phyloP scores from a whole-genome alignment of 306 rosid species.

The Trifolium pratense region DNA sequence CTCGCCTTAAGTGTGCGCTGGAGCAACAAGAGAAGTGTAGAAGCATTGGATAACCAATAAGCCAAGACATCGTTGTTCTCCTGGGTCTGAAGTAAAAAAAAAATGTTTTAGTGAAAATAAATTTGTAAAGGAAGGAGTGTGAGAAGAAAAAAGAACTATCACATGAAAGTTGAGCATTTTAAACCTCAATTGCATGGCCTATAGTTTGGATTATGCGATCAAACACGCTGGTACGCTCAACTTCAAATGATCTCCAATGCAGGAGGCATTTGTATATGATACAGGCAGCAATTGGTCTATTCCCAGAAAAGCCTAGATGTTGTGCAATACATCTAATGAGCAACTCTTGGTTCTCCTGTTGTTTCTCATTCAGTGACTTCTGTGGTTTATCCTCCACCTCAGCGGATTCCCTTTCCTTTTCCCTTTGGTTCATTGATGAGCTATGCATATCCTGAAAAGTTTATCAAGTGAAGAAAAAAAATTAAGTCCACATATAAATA shows the following conservation, averaged over 20 bases:
- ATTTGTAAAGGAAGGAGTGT: constrained; percentile 20
- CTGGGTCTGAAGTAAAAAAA: constrained; percentile 53
- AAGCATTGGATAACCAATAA: constrained; percentile 66
- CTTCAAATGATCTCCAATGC: constrained; percentile 78
- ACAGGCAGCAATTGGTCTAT: constrained; percentile 64
- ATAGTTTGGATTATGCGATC: constrained; percentile 65
- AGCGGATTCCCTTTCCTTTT: constrained; percentile 34
- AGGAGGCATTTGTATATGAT: constrained; percentile 62
- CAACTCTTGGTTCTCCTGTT: constrained; percentile 70
- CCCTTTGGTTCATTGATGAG: constrained; percentile 71
- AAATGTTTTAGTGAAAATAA: constrained; percentile 36
- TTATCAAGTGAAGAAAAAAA: constrained; percentile 33
- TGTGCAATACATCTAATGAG: constrained; percentile 62
- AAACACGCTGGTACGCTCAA: constrained; percentile 63
- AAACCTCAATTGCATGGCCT: constrained; percentile 66
- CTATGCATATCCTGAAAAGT: constrained; percentile 70
- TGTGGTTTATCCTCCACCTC: constrained; percentile 68
- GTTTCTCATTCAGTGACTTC: constrained; percentile 67
- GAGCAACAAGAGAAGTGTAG: constrained; percentile 65
- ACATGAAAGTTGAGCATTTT: constrained; percentile 38
- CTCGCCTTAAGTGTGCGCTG: constrained; percentile 72
- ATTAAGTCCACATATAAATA: constrained; percentile 38
- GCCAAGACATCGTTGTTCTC: constrained; percentile 63
- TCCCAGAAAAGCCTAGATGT: constrained; percentile 61
- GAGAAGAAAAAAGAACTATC: constrained; percentile 25